Conservation (phyloP, 1,284 basidiomycete species). For the Athelia psychrophila region DNA sequence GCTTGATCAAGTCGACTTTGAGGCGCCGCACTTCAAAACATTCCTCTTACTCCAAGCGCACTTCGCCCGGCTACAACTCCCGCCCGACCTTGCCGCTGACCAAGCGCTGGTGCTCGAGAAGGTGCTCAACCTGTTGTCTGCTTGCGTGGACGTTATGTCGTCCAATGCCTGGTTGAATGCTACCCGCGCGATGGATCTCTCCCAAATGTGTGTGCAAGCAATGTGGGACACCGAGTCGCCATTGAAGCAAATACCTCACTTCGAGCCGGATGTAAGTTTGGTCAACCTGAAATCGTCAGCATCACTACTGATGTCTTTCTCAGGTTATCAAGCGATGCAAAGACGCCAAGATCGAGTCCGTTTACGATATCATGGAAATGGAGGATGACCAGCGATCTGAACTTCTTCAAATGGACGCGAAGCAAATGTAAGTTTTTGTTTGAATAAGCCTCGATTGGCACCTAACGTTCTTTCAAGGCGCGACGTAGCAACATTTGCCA, state of each 20-base stretch:
- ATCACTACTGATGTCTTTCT: conserved; percentile 3
- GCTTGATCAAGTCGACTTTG: conserved; percentile 82
- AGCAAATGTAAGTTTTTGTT: conserved; percentile 69
- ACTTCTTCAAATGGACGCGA: conserved; percentile 81
- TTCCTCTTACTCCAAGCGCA: conserved; percentile 97
- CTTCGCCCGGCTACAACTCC: conserved; percentile 89
- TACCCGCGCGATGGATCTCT: conserved; percentile 95
- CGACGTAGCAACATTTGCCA: conserved; percentile 91
- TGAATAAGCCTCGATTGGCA: conserved; percentile 1
- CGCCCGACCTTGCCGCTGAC: conserved; percentile 91
- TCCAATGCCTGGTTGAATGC: conserved; percentile 95
- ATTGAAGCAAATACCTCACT: conserved; percentile 94
- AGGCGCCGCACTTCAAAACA: conserved; percentile 96
- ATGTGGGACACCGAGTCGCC: conserved; percentile 97
- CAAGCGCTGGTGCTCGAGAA: conserved; percentile 87
- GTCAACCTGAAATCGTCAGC: not conserved
- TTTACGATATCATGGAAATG: conserved; percentile 97
- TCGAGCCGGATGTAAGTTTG: conserved; percentile 72
- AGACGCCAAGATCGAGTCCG: conserved; percentile 75
- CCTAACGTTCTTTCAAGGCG: conserved; percentile 46
- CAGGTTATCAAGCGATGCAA: conserved; percentile 86
- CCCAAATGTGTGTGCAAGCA: conserved; percentile 99
- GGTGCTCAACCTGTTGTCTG: conserved; percentile 86
- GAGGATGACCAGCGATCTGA: conserved; percentile 86
- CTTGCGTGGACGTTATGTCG: conserved; percentile 98